phyloP scores from a whole-genome alignment of 2,329 filamentous ascomycete species.

The Tolypocladium paradoxum region DNA sequence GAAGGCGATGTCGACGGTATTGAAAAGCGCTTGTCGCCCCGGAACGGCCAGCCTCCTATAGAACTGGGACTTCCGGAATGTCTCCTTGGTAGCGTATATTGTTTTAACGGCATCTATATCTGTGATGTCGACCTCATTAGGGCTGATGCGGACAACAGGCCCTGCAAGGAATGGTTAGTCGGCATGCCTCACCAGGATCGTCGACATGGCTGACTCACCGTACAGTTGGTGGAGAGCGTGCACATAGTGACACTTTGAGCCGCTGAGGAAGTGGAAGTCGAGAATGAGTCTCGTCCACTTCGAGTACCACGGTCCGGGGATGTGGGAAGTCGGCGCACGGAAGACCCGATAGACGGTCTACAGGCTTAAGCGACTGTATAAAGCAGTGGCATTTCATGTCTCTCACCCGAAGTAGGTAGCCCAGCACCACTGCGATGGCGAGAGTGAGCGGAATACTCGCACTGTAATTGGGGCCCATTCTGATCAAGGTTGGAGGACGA shows the following conservation, averaged over 20 bases:
- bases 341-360: not conserved
- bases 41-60: constrained; percentile 11
- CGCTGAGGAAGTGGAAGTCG: not conserved
- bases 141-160: constrained; percentile 13
- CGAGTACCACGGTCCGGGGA: constrained; percentile 5
- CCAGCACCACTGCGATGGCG: too few relatives aligned
- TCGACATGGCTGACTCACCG: constrained; percentile 5
- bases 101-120: constrained; percentile 9
- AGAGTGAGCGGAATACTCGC: too few relatives aligned
- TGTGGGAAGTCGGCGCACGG: not conserved
- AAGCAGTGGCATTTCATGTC: too few relatives aligned
- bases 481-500: too few relatives aligned
- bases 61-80: constrained; percentile 11
- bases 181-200: not conserved
- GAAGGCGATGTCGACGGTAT: constrained; percentile 23
- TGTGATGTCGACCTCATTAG: constrained; percentile 10
- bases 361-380: too few relatives aligned
- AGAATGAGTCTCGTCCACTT: constrained; percentile 1
- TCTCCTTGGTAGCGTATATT: constrained; percentile 21
- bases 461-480: too few relatives aligned
- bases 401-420: too few relatives aligned
- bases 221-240: constrained; percentile 13
- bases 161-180: too few relatives aligned
- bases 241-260: constrained; percentile 6
- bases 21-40: constrained; percentile 23